These are phyloP conservation scores for Candida corydali DNA, from an alignment of 805 yeast genomes.

Conservation along the genomic window DNA sequence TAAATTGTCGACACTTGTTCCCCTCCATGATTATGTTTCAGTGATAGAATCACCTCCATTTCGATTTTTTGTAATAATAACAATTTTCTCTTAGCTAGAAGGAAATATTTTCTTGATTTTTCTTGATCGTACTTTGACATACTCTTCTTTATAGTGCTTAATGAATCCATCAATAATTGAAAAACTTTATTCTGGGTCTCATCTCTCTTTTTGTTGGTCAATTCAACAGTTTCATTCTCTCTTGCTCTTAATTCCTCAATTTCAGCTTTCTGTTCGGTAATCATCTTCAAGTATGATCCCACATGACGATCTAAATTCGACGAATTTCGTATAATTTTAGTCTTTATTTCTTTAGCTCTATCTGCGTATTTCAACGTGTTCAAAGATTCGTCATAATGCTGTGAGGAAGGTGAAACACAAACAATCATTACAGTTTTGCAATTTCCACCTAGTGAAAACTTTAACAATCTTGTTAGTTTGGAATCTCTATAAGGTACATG, in stretches of 20 bases:
- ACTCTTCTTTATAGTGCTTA: slow-evolving; percentile 38
- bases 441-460: slow-evolving; percentile 89
- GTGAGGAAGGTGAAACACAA: slow-evolving; percentile 82
- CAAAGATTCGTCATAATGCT: slow-evolving; percentile 88
- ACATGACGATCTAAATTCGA: slow-evolving; percentile 78
- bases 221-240: slow-evolving; percentile 41
- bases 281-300: slow-evolving; percentile 79
- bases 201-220: slow-evolving; percentile 30
- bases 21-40: slow-evolving; percentile 7
- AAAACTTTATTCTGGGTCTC: slow-evolving; percentile 35
- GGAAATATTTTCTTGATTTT: slow-evolving; percentile 37
- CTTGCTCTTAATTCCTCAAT: slow-evolving; percentile 63
- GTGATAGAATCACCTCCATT: slow-evolving; percentile 19
- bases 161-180: slow-evolving; percentile 35
- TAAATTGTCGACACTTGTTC: slow-evolving; percentile 9
- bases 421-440: slow-evolving; percentile 96
- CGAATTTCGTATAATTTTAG: slow-evolving; percentile 69
- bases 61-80: slow-evolving; percentile 42
- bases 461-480: slow-evolving; percentile 78
- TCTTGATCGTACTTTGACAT: slow-evolving; percentile 42
- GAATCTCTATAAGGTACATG: slow-evolving; percentile 93
- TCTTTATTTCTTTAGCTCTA: slow-evolving; percentile 86
- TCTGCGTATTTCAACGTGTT: slow-evolving; percentile 90
- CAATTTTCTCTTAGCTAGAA: slow-evolving; percentile 45
- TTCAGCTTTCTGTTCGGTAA: slow-evolving; percentile 72